Percentiles rank a stretch among this genome's conserved stretches.
phyloP scores from a whole-genome alignment of 202 grass and related monocot species.

The Eragrostis tef region DNA sequence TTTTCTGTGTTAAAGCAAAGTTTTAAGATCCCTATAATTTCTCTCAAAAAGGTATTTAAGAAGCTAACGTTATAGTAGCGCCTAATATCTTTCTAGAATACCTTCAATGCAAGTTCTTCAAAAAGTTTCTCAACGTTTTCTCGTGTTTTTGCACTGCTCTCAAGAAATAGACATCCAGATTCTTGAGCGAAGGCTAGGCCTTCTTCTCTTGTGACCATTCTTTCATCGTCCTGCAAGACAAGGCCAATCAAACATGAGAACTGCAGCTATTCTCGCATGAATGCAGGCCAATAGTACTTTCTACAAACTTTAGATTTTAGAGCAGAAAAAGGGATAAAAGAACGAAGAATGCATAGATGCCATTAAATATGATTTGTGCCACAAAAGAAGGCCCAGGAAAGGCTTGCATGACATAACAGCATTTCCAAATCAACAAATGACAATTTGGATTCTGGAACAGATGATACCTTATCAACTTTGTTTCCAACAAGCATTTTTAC shows the following conservation, averaged over 20 bases:
- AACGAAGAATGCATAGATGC: background rate
- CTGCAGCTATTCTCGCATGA: background rate
- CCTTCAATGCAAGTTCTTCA: conserved; percentile 95
- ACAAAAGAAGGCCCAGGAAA: background rate
- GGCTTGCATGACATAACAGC: conserved; percentile 1
- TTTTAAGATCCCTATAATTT: background rate
- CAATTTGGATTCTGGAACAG: background rate
- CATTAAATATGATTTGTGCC: background rate
- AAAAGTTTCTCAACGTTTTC: conserved; percentile 92
- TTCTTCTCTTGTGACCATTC: conserved; percentile 87
- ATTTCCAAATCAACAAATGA: conserved; percentile 25
- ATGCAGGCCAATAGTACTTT: conserved; percentile 2
- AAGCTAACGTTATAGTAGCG: background rate
- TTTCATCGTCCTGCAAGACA: conserved; percentile 72
- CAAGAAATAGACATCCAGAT: conserved; percentile 85
- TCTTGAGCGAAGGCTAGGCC: conserved; percentile 78
- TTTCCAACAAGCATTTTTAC: conserved; percentile 98
- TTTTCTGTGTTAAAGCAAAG: background rate
- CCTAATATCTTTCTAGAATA: conserved; percentile 43
- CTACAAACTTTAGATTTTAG: background rate
- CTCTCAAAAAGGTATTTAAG: background rate
- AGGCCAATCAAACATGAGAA: conserved; percentile 13
- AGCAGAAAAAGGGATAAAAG: background rate
- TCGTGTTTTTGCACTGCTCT: conserved; percentile 91
- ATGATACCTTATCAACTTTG: conserved; percentile 93